Base-by-base conservation (phyloP, 2,329 filamentous ascomycete species). In the Ophiosphaerella herpotricha region DNA sequence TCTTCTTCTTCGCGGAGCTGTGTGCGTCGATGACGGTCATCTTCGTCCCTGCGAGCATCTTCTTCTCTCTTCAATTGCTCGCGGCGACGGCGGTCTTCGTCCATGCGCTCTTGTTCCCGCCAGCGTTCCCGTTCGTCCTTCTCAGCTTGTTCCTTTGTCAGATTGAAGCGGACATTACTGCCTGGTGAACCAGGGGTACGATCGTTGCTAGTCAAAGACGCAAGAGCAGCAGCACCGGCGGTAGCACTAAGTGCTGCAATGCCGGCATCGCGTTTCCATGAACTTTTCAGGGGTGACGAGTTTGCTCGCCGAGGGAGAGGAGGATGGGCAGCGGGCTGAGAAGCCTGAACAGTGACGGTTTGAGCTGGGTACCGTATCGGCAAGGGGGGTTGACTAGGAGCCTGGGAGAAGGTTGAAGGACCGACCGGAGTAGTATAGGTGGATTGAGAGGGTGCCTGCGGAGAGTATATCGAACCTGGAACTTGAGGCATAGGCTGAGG, bases 401-500 rank as follows among this genome's bases (percentile, higher is more conserved):
- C 31, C 43, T 66, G 63, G 2, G 76, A 68, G 49, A 77, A 77
- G 13, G 75, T 67, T 1, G 76, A 69, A 37, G 75, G 72, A 3
- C 74, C 74, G 21, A 61, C 69, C 8, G 77, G 75, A 18, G 74
- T 72, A 35, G 60, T 66, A 53, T 79, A 78, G 5, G 69, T 65
- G 35, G 74, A 50, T 24, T 74, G 72, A 13, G 71, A 60, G 9
- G 72, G 66, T 11, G 71, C 67, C 52, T 79, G 76, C 4, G 74
- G 74, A 16, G 74, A 81, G 61, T 90, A 89, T 1, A 92, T 80
- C 14, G 83, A 82, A 54, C 83, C 82, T 33, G 86, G 86, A 2
- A 95, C 85, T 0, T 89, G 90, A 2, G 82, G 80, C 50, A 90
- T 82, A 2, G 92, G 92, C 60, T 91, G 87, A 2, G 92, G 92